These are phyloP conservation scores for Pisolithus tinctorius DNA, from an alignment of 768 basidiomycete species.

Conservation along the genomic window DNA sequence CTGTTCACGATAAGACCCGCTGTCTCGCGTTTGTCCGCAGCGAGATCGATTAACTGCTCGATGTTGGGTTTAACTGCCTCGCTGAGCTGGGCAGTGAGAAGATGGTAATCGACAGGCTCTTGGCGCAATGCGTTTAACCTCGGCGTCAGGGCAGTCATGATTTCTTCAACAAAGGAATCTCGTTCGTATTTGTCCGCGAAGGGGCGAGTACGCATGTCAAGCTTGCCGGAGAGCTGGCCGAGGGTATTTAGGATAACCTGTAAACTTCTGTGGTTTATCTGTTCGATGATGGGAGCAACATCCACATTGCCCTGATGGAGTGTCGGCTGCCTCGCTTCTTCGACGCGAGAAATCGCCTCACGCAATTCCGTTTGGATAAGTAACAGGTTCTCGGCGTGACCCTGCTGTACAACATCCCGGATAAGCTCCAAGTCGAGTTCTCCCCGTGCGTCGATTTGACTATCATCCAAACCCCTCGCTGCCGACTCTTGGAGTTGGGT, in stretches of 20 bases:
- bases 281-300: slow-evolving; percentile 46
- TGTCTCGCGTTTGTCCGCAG: slow-evolving; percentile 85
- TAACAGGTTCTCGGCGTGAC: slow-evolving; percentile 53
- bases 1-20: slow-evolving; percentile 73
- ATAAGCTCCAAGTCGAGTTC: slow-evolving; percentile 77
- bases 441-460: slow-evolving; percentile 63
- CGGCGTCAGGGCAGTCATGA: slow-evolving; percentile 53
- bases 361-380: slow-evolving; percentile 56
- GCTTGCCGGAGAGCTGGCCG: slow-evolving; percentile 34
- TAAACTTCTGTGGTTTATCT: slow-evolving; percentile 49
- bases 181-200: slow-evolving; percentile 40
- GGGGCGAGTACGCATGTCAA: slow-evolving; percentile 25
- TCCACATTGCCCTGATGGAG: slow-evolving; percentile 20
- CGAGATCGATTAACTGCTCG: slow-evolving; percentile 80
- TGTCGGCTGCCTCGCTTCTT: slow-evolving; percentile 16
- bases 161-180: slow-evolving; percentile 53
- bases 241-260: slow-evolving; percentile 57
- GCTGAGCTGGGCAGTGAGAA: slow-evolving; percentile 64
- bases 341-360: slow-evolving; percentile 40
- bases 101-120: slow-evolving; percentile 73
- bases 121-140: slow-evolving; percentile 52
- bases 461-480: slow-evolving; percentile 49
- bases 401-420: slow-evolving; percentile 60
- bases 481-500: slow-evolving; percentile 62
- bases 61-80: slow-evolving; percentile 89